Base-by-base conservation (phyloP, 371 early-diverging fungal genomes). In the Synchytrium microbalum region DNA sequence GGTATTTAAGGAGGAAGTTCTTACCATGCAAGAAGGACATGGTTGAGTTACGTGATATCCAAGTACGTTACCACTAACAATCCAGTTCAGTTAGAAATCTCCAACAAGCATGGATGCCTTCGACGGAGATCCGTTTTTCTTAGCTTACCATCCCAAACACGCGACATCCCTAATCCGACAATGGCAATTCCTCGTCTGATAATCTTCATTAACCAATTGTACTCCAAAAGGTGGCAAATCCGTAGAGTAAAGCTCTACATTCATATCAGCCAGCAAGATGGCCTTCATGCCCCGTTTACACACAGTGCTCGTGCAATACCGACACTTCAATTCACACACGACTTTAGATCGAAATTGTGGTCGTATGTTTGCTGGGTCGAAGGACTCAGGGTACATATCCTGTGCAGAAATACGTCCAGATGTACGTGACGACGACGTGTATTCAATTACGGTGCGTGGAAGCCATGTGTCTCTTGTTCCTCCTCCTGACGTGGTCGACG, bases 111-210 rank as follows among this genome's bases (percentile, higher is more conserved):
- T 27, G 13, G 24, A 5, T 56, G 56, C 13, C 5, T 24, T 10
- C 26, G 13, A 24, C 26, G 29, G 32, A 60, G 59, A 60, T 14
- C 27, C 27, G 56, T 56, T 87, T 90, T 5, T 10, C 46, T 5
- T 5, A 10, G 19, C 46, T 5, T 38, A 38, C 46, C 92, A 93
- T 60, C 84, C 86, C 2, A 91, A 63, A 65, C 93, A 93, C 0
- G 92, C 94, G 0, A 92, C 85, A 67, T 93, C 93, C 19, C 92
- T 80, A 51, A 93, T 92, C 55, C 88, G 76, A 64, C 93, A 93
- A 24, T 82, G 80, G 67, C 94, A 93, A 32, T 87, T 90, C 51
- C 81, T 71, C 24, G 93, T 92, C 31, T 83, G 72, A 69, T 93
- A 93, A 63, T 93, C 93, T 19, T 86, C 80, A 16, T 82, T 86